These are phyloP conservation scores for Coccomyxa sp. DNA, from an alignment of 139 green algal genomes.

Conservation along the genomic window DNA sequence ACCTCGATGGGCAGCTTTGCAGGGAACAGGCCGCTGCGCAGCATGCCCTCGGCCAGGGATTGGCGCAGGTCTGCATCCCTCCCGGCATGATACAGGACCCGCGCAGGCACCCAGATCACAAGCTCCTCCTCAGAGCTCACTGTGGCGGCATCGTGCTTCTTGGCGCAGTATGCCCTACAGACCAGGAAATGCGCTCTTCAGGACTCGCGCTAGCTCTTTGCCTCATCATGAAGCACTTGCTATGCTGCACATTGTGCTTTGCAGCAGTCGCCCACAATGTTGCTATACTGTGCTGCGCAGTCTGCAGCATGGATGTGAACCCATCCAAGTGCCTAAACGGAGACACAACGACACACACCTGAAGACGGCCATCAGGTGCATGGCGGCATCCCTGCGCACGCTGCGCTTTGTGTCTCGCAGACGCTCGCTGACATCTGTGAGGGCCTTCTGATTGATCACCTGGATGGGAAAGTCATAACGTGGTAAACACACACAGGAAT, in stretches of 20 bases:
- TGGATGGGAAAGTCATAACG: no score
- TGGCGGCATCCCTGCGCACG: conserved; percentile 55
- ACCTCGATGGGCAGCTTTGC: conserved; percentile 19
- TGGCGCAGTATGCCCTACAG: conserved; percentile 16
- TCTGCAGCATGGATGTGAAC: no score
- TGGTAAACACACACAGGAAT: no score
- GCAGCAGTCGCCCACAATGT: no score
- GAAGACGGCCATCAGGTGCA: conserved; percentile 29
- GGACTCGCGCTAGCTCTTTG: no score
- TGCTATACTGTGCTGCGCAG: no score
- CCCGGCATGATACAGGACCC: conserved; percentile 12
- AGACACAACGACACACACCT: no score
- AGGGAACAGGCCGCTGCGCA: conserved; percentile 55
- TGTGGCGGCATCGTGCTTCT: not conserved
- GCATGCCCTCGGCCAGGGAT: conserved; percentile 28
- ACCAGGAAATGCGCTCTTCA: no score
- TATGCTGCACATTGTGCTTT: no score
- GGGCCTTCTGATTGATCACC: conserved; percentile 5
- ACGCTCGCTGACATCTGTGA: conserved; percentile 28
- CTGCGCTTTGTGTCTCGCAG: conserved; percentile 65
- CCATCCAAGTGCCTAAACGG: no score
- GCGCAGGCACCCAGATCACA: conserved; percentile 28
- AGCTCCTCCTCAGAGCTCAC: conserved; percentile 14
- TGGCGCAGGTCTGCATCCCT: conserved; percentile 35
- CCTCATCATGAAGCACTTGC: not conserved